Evolutionary conservation across 2,329 filamentous ascomycete genomes (phyloP).

Genomic region (Sporothrix variecibatus): DNA sequence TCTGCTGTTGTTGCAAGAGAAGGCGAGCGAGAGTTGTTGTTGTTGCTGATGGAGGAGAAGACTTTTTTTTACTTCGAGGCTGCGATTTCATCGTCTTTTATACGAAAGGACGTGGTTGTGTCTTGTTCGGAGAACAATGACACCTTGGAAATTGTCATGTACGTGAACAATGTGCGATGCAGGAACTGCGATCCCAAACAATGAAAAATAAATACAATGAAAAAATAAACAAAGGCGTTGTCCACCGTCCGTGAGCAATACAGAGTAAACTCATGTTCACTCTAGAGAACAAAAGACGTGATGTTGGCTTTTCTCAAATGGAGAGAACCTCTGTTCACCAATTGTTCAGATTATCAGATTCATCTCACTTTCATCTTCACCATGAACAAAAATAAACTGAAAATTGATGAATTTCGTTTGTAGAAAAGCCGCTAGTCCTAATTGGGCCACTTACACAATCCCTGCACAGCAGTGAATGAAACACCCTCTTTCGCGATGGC

Average conservation of each 20-base stretch:
- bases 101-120: not conserved
- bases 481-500: not conserved
- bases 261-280: not conserved
- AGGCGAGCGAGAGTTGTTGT: not conserved
- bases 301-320: not conserved
- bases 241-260: not conserved
- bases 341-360: not conserved
- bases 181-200: not conserved
- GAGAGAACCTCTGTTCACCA: not conserved
- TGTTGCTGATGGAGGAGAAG: not conserved
- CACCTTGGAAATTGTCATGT: not conserved
- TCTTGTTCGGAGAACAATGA: not conserved
- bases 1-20: conserved; percentile 8
- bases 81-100: not conserved
- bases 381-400: too few relatives aligned
- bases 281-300: not conserved
- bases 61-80: too few relatives aligned
- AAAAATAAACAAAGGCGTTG: not conserved
- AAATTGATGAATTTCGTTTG: not conserved
- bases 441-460: not conserved
- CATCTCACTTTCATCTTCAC: not conserved
- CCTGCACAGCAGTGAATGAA: not conserved
- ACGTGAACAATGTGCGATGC: not conserved
- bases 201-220: not conserved
- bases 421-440: not conserved